Evolutionary conservation across 257 asterid genomes (phyloP), one percentile per base, ranked within the genome.

Genomic region (Nicotiana attenuata): DNA sequence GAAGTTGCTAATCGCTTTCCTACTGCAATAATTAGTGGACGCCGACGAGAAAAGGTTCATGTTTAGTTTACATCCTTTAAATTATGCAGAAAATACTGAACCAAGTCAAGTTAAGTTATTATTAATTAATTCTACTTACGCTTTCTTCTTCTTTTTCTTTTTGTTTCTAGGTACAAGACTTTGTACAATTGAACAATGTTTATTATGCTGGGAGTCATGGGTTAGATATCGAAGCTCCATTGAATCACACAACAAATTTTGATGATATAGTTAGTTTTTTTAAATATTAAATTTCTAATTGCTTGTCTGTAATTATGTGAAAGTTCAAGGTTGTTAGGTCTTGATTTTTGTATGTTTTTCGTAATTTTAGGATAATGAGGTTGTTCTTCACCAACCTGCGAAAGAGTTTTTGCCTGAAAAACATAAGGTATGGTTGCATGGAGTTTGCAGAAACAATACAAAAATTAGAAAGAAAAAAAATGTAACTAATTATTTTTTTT

Each of bases 201-300:
- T 41, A 41, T 41, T 69, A 69, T 69, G 78, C 78, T 41, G 78
- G 78, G 22, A 69, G 78, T 69, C 78, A 69, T 69, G 78, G 78
- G 14, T 56, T 69, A 41, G 78, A 69, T 20, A 69, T 69, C 22
- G 78, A 69, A 69, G 78, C 59, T 41, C 59, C 78, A 1, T 69
- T 22, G 7, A 17, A 41, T 41, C 22, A 50, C 4, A 50, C 59
- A 67, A 67, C 16, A 17, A 35, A 67, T 38, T 38, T 26, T 10
- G 7, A 69, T 41, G 35, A 69, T n/a, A 69, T 41, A 59, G 78
- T 69, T 69, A 17, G 10, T 41, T n/a, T 41, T 41, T 3, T 16
- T 20, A 11, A 31, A 31, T 24, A 19, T 33, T 10, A 7, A 10
- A 38, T 69, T 41, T 5, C 45, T n/a, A 5, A 35, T 69, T 10